phyloP scores from a whole-genome alignment of 202 grass and related monocot species.

The Brachypodium distachyon region DNA sequence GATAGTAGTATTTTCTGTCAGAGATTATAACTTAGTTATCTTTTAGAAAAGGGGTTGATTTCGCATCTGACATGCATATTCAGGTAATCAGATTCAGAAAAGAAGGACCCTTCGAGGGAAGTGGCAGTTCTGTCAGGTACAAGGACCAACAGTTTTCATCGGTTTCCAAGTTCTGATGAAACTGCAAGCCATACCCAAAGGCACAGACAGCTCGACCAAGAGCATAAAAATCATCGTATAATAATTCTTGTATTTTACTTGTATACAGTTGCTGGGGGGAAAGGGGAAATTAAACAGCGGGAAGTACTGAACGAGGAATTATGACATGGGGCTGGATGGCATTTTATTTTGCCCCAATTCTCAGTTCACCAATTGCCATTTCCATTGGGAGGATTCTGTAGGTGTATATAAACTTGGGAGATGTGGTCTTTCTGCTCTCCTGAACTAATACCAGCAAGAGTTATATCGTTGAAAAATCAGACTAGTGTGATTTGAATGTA shows the following conservation, averaged over 20 bases:
- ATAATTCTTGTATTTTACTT: not conserved
- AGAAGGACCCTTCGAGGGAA: not conserved
- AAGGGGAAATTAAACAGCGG: not conserved
- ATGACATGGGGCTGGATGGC: not conserved
- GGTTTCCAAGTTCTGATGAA: not conserved
- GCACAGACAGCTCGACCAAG: not conserved
- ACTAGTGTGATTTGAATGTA: not conserved
- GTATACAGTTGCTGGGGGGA: not conserved
- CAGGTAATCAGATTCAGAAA: not conserved
- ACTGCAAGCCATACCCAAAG: not conserved
- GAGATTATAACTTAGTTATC: not conserved
- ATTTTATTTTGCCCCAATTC: conserved; percentile 27
- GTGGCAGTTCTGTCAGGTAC: not conserved
- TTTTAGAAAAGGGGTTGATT: too few relatives aligned
- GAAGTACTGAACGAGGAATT: not conserved
- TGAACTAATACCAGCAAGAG: conserved; percentile 10
- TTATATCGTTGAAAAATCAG: conserved; percentile 12
- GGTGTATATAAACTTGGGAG: not conserved
- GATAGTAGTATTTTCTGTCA: too few relatives aligned
- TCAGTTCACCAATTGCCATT: not conserved
- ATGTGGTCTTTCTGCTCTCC: not conserved
- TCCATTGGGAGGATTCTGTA: not conserved
- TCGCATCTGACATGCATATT: not conserved
- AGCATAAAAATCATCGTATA: not conserved
- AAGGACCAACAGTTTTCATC: not conserved